Conservation (phyloP, 2,329 filamentous ascomycete species). For the Ophiostoma sp. region DNA sequence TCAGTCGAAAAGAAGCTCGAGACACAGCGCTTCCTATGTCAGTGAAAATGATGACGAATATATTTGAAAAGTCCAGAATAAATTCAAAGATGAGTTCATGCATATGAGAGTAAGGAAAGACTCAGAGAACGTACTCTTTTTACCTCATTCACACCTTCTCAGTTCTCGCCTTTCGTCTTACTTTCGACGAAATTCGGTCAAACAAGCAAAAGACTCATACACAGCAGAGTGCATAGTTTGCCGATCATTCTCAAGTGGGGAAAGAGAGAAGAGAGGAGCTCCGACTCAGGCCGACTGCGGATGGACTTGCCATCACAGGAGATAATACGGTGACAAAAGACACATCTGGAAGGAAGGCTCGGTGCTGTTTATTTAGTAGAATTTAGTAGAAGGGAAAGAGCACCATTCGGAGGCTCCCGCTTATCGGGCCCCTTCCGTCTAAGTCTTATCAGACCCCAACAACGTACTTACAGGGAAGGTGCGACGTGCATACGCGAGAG, state of each 20-base stretch:
- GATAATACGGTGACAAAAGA: background rate
- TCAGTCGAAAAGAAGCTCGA: background rate
- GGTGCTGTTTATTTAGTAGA: background rate
- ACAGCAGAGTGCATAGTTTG: background rate
- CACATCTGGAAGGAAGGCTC: background rate
- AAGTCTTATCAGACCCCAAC: background rate
- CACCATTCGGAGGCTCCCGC: constrained; percentile 8
- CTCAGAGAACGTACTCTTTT: background rate
- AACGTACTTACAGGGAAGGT: background rate
- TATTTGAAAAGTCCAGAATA: background rate
- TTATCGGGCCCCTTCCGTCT: constrained; percentile 8
- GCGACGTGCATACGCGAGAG: background rate
- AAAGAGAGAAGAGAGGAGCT: background rate
- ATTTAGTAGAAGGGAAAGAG: background rate
- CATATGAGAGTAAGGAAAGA: background rate
- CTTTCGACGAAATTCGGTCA: background rate
- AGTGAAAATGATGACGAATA: background rate
- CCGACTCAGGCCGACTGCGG: background rate
- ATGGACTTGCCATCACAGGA: background rate
- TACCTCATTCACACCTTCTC: background rate
- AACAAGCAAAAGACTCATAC: background rate
- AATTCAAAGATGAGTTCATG: background rate
- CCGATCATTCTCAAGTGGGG: background rate
- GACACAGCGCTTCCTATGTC: background rate
- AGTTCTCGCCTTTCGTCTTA: background rate